A percentile compares a stretch with the other conserved stretches of the same genome.
Conservation (phyloP, 2,329 filamentous ascomycete genomes). For the Monilinia aucupariae region DNA sequence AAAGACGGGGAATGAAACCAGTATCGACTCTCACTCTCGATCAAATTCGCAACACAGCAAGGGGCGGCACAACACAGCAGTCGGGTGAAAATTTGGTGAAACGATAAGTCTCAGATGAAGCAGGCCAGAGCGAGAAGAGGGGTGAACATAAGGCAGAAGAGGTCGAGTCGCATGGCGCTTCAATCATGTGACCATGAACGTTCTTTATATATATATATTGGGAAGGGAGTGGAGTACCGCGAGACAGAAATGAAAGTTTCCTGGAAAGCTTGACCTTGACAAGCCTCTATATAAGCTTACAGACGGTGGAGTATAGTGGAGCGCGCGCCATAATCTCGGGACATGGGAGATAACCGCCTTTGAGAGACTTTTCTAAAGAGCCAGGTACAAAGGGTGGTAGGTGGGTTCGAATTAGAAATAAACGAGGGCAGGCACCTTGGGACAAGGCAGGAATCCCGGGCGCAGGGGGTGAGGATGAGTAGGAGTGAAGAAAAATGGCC, state of each 20-base stretch:
- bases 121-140: neutral
- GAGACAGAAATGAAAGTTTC: neutral
- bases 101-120: constrained; percentile 5
- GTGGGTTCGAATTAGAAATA: neutral
- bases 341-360: neutral
- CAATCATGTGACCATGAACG: constrained; percentile 8
- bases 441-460: neutral
- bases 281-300: neutral
- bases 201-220: neutral
- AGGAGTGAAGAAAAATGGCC: neutral
- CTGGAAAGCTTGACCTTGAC: neutral
- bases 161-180: neutral
- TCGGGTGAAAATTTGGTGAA: neutral
- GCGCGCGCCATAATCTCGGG: neutral
- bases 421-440: neutral
- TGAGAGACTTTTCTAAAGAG: neutral
- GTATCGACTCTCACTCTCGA: neutral
- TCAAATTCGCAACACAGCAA: neutral
- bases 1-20: neutral
- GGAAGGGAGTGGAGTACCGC: neutral
- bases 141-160: neutral
- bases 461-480: neutral
- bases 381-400: too few relatives aligned
- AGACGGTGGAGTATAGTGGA: constrained; percentile 1
- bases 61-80: neutral